Base-by-base conservation (phyloP, 2,329 filamentous ascomycete genomes). In the Aspergillus candidus region DNA sequence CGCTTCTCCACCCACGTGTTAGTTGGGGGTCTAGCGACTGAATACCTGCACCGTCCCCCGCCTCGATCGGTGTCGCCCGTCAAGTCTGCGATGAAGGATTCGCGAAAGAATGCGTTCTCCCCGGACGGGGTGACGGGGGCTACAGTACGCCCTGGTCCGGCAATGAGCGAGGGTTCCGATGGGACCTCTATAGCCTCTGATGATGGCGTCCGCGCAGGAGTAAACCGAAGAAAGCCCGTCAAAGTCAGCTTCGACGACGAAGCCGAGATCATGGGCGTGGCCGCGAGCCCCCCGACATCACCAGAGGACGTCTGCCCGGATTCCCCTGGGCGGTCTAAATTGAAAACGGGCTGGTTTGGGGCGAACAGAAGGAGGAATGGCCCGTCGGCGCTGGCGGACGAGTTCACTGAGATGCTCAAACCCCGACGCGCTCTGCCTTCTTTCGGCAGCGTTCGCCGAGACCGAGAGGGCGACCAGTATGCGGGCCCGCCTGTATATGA, bases 241-340 rank as follows among this genome's bases (percentile, higher is more conserved):
- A 72, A 79, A 41, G 79, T 83, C 41, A 95, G 88, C 67, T 96
- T 83, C 52, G 79, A 82, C 44, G 78, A 80, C 35, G 72, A 75
- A 37, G 67, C 75, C 4, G 69, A 75, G 42, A 57, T 75, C 18
- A 68, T 77, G 22, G 73, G 72, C 14, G 59, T 70, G 13, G 63
- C 66, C 22, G 64, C 67, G 7, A 70, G 66, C 30, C 63, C 68
- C 38, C 63, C 67, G 27, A 67, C 65, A 6, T 69, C 66, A 4
- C 67, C 65, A 1, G 68, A 71, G 32, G 65, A 68, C 12, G 56
- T 60, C 32, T 44, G 58, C 4, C 57, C 62, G 18, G 69, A 66
- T n/a, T 57, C 56, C 11, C 60, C 57, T 2, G 56, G 54, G 15
- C 61, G 59, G 41, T 48, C 51, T n/a, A 67, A 62, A 38, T 37